Percentiles rank a stretch among this genome's conserved stretches.
Evolutionary conservation across 805 yeast species (phyloP).

Genomic region (Sugiyamaella chiloensis): DNA sequence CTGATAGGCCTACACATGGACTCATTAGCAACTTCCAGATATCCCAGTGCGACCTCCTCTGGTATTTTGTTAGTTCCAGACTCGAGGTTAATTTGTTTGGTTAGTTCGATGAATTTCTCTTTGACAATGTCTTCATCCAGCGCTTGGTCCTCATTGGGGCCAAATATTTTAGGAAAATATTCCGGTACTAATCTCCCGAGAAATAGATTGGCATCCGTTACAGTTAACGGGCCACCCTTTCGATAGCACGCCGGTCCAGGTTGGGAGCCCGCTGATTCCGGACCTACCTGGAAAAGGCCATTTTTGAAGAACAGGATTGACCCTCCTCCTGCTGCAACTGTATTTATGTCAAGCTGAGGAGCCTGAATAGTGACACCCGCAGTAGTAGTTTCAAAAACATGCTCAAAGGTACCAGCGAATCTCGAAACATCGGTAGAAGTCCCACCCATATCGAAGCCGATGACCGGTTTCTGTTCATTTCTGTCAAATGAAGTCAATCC

Average conservation of each 20-base stretch:
- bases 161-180: slow-evolving; percentile 76
- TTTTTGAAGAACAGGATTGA: slow-evolving; percentile 62
- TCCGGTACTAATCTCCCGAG: slow-evolving; percentile 70
- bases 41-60: slow-evolving; percentile 75
- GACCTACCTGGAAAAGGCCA: slow-evolving; percentile 76
- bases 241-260: slow-evolving; percentile 89
- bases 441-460: slow-evolving; percentile 89
- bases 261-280: slow-evolving; percentile 80
- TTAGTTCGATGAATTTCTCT: slow-evolving; percentile 49
- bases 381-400: slow-evolving; percentile 76
- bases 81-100: slow-evolving; percentile 42
- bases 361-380: slow-evolving; percentile 82
- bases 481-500: slow-evolving; percentile 77
- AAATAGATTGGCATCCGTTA: slow-evolving; percentile 78
- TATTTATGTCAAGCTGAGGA: slow-evolving; percentile 75
- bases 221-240: slow-evolving; percentile 78
- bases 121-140: slow-evolving; percentile 54
- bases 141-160: slow-evolving; percentile 69
- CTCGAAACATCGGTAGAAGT: slow-evolving; percentile 83
- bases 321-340: slow-evolving; percentile 86
- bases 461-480: slow-evolving; percentile 55
- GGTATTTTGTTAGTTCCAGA: slow-evolving; percentile 31
- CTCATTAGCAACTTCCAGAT: slow-evolving; percentile 77
- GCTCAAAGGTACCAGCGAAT: slow-evolving; percentile 64
- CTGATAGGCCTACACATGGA: slow-evolving; percentile 85